These are phyloP conservation scores for Trichoderma parareesei DNA, from an alignment of 495 filamentous ascomycete genomes.

Conservation along the genomic window DNA sequence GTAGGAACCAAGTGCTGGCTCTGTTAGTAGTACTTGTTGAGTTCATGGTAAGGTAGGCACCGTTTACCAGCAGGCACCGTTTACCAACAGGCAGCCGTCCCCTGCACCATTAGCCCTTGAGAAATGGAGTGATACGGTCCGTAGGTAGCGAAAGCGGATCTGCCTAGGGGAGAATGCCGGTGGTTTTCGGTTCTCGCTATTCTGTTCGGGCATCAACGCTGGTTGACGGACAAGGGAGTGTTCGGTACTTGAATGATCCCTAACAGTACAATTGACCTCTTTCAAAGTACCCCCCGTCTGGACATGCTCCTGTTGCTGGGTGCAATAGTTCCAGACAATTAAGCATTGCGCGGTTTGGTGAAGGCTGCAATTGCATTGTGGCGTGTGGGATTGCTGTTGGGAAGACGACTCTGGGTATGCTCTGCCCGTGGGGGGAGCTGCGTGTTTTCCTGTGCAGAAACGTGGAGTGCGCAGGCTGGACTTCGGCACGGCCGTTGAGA, in stretches of 20 bases:
- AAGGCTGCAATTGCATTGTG: too few relatives aligned
- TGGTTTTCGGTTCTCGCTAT: background rate
- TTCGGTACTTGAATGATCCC: background rate
- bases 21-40: too few relatives aligned
- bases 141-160: background rate
- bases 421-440: background rate
- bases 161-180: background rate
- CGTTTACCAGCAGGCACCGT: too few relatives aligned
- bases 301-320: background rate
- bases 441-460: background rate
- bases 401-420: background rate
- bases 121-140: background rate
- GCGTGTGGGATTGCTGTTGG: too few relatives aligned
- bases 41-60: too few relatives aligned
- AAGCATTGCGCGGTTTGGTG: too few relatives aligned
- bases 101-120: too few relatives aligned
- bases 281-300: too few relatives aligned
- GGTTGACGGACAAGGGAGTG: background rate
- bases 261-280: background rate
- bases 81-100: too few relatives aligned
- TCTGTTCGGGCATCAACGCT: background rate
- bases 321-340: background rate
- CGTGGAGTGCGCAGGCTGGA: background rate
- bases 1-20: too few relatives aligned
- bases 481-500: background rate